Percentiles rank a stretch among this genome's conserved stretches.
Evolutionary conservation across 441 rosid species (phyloP).

Genomic region (Codiaeum variegatum): DNA sequence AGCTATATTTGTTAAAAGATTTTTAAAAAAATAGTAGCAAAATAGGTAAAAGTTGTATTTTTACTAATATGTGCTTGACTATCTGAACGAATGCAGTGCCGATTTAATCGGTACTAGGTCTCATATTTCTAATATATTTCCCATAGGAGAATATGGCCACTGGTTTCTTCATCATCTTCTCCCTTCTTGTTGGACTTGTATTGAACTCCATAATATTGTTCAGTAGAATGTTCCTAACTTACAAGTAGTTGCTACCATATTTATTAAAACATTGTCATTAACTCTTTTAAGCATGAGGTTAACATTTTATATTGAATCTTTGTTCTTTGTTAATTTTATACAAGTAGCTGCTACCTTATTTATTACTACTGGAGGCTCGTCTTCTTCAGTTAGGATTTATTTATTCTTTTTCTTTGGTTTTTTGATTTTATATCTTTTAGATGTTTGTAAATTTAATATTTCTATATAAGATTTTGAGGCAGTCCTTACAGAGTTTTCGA

Average conservation of each 20-base stretch:
- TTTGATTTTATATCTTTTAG: neutral
- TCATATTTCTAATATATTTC: slow-evolving; percentile 71
- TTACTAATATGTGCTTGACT: neutral
- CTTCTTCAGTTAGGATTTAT: slow-evolving; percentile 43
- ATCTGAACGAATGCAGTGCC: slow-evolving; percentile 44
- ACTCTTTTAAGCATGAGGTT: slow-evolving; percentile 86
- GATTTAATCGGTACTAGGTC: slow-evolving; percentile 58
- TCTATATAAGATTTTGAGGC: slow-evolving; percentile 40
- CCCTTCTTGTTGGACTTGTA: slow-evolving; percentile 73
- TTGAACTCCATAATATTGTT: slow-evolving; percentile 48
- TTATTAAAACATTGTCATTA: slow-evolving; percentile 61
- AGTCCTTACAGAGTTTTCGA: slow-evolving; percentile 38
- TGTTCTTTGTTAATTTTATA: too few relatives aligned
- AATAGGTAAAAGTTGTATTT: too few relatives aligned
- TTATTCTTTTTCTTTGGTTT: neutral
- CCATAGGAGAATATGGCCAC: slow-evolving; percentile 90
- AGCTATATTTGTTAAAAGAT: too few relatives aligned
- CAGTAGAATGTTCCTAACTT: slow-evolving; percentile 46
- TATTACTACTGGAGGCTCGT: slow-evolving; percentile 49
- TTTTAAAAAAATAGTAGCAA: too few relatives aligned
- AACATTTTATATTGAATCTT: too few relatives aligned
- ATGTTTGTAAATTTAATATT: neutral
- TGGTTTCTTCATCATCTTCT: slow-evolving; percentile 61
- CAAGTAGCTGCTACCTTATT: too few relatives aligned
- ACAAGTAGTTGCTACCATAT: slow-evolving; percentile 62